Evolutionary conservation across 192 early-diverging fungal species (phyloP).

Genomic region (Anaeromyces robustus): DNA sequence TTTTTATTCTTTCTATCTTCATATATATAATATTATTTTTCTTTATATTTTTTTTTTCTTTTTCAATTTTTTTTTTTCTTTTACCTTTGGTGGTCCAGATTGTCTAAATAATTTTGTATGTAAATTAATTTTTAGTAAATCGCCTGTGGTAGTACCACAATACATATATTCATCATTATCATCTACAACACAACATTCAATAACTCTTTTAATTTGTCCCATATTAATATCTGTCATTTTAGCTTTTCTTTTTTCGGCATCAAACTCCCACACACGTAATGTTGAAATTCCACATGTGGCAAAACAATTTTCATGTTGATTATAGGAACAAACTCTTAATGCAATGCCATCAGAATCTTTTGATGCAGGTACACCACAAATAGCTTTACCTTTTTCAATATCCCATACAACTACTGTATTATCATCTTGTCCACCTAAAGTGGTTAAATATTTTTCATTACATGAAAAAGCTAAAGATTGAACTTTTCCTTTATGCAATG

Average conservation of each 20-base stretch:
- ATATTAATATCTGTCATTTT: constrained; percentile 28
- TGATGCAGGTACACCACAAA: constrained; percentile 33
- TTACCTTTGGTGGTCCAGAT: constrained; percentile 37
- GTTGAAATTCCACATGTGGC: constrained; percentile 33
- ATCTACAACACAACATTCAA: constrained; percentile 33
- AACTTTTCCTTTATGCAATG: constrained; percentile 43
- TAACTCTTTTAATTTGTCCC: constrained; percentile 39
- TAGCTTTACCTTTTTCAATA: constrained; percentile 24
- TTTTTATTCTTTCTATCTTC: too few relatives aligned
- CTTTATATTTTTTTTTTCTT: too few relatives aligned
- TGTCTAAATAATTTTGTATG: constrained; percentile 32
- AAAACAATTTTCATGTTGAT: constrained; percentile 28
- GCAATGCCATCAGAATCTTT: constrained; percentile 31
- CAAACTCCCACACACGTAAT: constrained; percentile 36
- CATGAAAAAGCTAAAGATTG: constrained; percentile 35
- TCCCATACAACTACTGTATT: constrained; percentile 1
- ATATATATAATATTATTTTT: too few relatives aligned
- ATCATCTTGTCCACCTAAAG: constrained; percentile 19
- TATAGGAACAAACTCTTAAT: constrained; percentile 23
- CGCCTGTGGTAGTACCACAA: constrained; percentile 42
- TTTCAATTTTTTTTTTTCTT: constrained; percentile 8
- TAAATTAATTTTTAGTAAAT: constrained; percentile 29
- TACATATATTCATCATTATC: constrained; percentile 36
- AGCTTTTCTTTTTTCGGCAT: constrained; percentile 26
- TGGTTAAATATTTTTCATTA: constrained; percentile 26